Conservation (phyloP, 225 moss, liverwort and hornwort genomes). For the Takakia lepidozioides region DNA sequence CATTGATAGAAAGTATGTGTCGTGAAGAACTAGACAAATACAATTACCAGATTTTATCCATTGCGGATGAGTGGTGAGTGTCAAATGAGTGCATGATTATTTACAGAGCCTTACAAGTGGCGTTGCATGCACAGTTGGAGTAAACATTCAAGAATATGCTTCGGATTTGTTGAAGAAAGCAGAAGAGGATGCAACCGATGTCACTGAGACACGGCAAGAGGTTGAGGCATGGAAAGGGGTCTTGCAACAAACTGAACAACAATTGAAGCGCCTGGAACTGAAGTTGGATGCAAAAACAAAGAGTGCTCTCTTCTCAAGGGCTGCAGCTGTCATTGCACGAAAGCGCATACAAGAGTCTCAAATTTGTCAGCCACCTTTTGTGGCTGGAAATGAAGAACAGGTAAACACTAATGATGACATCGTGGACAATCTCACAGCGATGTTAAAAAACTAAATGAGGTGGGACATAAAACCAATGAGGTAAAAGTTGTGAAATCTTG, state of each 20-base stretch:
- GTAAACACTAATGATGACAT: too few relatives aligned
- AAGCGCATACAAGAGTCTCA: constrained; percentile 7
- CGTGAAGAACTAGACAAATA: too few relatives aligned
- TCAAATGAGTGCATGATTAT: too few relatives aligned
- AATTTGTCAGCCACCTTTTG: background rate
- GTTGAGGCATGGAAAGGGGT: constrained; percentile 35
- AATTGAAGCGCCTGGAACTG: constrained; percentile 24
- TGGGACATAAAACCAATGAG: too few relatives aligned
- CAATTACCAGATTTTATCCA: too few relatives aligned
- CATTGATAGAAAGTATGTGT: too few relatives aligned
- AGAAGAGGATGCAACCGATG: constrained; percentile 19
- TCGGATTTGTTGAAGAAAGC: constrained; percentile 20
- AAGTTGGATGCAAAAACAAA: constrained; percentile 34
- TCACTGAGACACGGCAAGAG: constrained; percentile 40
- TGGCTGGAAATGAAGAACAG: too few relatives aligned
- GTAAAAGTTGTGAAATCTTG: too few relatives aligned
- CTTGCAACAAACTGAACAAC: constrained; percentile 20
- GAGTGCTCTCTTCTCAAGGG: constrained; percentile 33
- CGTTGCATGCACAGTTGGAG: background rate
- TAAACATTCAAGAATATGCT: constrained; percentile 15
- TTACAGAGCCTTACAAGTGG: too few relatives aligned
- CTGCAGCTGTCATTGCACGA: constrained; percentile 20
- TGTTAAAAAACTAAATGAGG: too few relatives aligned
- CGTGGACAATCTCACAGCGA: too few relatives aligned
- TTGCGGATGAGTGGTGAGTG: too few relatives aligned